A percentile compares a stretch with the other conserved stretches of the same genome.
Conservation (phyloP, 441 rosid genomes). For the Adansonia madagascariensis region DNA sequence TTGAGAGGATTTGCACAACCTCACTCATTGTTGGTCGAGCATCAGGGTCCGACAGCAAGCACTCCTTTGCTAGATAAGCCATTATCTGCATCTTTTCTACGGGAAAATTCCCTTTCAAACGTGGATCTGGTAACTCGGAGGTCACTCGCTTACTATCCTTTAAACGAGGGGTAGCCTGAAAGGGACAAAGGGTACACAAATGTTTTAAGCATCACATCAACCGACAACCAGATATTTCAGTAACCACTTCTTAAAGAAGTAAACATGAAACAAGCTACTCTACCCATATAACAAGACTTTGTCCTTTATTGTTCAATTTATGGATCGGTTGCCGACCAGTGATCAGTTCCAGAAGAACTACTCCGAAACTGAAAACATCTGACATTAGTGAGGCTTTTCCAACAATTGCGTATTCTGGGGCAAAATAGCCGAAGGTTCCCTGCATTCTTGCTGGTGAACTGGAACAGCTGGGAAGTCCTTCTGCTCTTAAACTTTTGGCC, state of each 20-base stretch:
- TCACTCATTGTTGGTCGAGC: slow-evolving; percentile 95
- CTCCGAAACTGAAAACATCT: slow-evolving; percentile 97
- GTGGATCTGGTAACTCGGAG: slow-evolving; percentile 81
- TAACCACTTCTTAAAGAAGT: not conserved
- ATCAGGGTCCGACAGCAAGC: slow-evolving; percentile 87
- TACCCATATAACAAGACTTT: slow-evolving; percentile 98
- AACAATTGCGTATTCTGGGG: slow-evolving; percentile 89
- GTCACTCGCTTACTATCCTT: slow-evolving; percentile 66
- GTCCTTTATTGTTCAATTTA: slow-evolving; percentile 65
- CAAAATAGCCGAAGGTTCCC: slow-evolving; percentile 97
- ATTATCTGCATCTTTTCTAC: slow-evolving; percentile 85
- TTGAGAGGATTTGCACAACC: slow-evolving; percentile 91
- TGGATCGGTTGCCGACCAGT: slow-evolving; percentile 89
- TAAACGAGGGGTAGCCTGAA: slow-evolving; percentile 79
- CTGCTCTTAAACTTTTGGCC: slow-evolving; percentile 84
- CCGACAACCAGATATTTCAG: not conserved
- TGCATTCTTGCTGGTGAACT: slow-evolving; percentile 94
- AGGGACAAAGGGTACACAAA: slow-evolving; percentile 6
- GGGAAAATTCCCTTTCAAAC: slow-evolving; percentile 66
- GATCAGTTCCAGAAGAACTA: slow-evolving; percentile 91
- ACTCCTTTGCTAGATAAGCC: slow-evolving; percentile 92
- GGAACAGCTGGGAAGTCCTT: slow-evolving; percentile 76
- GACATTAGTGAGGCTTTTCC: slow-evolving; percentile 94
- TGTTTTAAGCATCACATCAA: slow-evolving; percentile 9
- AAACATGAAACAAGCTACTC: slow-evolving; percentile 17